Base-by-base conservation (phyloP, 106 monocot genomes). In the Chionographis japonica region DNA sequence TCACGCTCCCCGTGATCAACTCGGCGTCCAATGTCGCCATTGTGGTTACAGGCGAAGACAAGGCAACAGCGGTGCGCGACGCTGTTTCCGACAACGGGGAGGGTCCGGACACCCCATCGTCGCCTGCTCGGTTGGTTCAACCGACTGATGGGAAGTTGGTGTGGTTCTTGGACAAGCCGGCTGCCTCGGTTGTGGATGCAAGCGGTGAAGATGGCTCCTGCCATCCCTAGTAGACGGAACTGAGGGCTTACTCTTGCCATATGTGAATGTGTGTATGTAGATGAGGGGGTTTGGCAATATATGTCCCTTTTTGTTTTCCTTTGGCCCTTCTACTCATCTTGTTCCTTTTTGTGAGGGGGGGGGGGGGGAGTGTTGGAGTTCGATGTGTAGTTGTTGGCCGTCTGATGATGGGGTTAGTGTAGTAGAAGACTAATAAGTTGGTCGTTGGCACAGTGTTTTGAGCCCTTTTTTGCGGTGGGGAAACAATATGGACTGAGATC, bases 1-100 rank as follows among this genome's bases (percentile, higher is more conserved):
- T 94, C 74, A 90, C 90, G 0, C 69, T 94, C 9, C 94, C 84
- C 1, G 90, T 94, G 12, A 85, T 94, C 66, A 94, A 94, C 65
- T 90, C 87, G 0, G 90, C 94, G 8, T 79, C 90, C 2, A 94
- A 94, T 58, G 74, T 90, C 4, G 90, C 80, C 12, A 66, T 94
- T 4, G 77, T 86, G 67, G 81, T 57, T 12, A 74, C 80, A 7
- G 92, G 92, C 4, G 83, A 80, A 35, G 75, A 76, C 41, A 92
- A 80, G 70, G 85, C 88, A 2, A 40, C 14, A 46, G 88, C 88
- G 2, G 72, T 81, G 16, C 67, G 53, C 15, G 70, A 57, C 6
- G 80, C 79, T 2, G 54, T 87, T 46, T 27, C 75, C n/a, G 71
- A 55, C 7, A 16, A 6, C 4, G 6, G 12, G 16, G 76, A 65